phyloP scores from a whole-genome alignment of 2,329 filamentous ascomycete species.

The Colletotrichum abscissum region DNA sequence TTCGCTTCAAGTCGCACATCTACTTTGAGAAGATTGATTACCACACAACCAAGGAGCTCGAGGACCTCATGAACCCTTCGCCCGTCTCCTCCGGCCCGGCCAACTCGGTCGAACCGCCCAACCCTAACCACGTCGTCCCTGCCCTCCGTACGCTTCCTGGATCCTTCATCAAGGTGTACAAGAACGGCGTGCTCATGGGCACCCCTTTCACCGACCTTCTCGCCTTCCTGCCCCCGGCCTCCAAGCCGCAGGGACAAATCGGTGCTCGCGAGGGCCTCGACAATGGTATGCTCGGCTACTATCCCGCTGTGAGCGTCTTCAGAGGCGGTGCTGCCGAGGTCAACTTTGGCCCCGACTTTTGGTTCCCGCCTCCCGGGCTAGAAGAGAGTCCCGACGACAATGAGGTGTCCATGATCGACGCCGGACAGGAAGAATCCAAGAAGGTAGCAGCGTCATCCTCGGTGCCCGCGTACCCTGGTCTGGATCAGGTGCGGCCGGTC shows the following conservation, averaged over 20 bases:
- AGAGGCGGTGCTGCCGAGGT: slow-evolving; percentile 90
- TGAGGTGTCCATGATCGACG: slow-evolving; percentile 60
- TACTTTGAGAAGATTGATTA: slow-evolving; percentile 96
- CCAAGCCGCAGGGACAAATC: slow-evolving; percentile 75
- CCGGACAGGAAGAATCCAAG: slow-evolving; percentile 27
- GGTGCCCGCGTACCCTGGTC: slow-evolving; percentile 10
- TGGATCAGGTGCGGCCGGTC: slow-evolving; percentile 66
- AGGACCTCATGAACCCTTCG: slow-evolving; percentile 82
- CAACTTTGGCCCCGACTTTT: slow-evolving; percentile 95
- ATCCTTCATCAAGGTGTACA: slow-evolving; percentile 89
- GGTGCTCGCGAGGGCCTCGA: slow-evolving; percentile 89
- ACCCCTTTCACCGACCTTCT: slow-evolving; percentile 89
- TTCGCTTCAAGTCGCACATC: slow-evolving; percentile 91
- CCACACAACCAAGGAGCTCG: slow-evolving; percentile 86
- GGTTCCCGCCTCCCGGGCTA: slow-evolving; percentile 79
- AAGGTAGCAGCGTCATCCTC: neutral
- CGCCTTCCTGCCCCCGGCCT: slow-evolving; percentile 91
- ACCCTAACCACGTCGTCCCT: slow-evolving; percentile 77
- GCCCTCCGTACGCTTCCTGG: slow-evolving; percentile 88
- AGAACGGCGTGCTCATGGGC: slow-evolving; percentile 89
- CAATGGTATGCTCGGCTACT: slow-evolving; percentile 95
- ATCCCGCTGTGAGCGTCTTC: slow-evolving; percentile 92
- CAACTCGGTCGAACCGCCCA: slow-evolving; percentile 68
- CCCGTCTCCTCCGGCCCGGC: slow-evolving; percentile 56
- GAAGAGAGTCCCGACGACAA: slow-evolving; percentile 50